Conservation (phyloP, 2,329 filamentous ascomycete genomes). For the Emmonsiellopsis sp. region DNA sequence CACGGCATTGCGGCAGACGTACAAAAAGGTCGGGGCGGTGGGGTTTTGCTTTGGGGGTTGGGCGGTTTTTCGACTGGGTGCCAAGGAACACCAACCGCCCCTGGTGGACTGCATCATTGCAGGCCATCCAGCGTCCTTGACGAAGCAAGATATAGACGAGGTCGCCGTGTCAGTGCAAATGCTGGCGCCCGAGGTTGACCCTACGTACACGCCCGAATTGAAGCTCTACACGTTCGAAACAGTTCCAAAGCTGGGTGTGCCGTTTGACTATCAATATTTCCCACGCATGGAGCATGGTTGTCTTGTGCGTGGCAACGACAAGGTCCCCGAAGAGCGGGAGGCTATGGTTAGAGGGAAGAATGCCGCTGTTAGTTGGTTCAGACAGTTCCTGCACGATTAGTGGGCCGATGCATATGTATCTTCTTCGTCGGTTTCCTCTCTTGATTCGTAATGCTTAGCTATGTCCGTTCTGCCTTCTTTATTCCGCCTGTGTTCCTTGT, state of each 20-base stretch:
- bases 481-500: no score
- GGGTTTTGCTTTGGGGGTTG: conserved; percentile 47
- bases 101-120: conserved; percentile 40
- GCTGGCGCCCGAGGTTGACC: conserved; percentile 43
- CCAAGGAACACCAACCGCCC: conserved; percentile 25
- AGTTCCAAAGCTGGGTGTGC: conserved; percentile 29
- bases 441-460: no score
- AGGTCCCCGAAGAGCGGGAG: conserved; percentile 31
- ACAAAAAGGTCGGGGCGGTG: conserved; percentile 32
- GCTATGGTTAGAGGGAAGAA: conserved; percentile 43
- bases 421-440: no score
- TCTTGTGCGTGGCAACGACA: conserved; percentile 35
- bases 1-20: conserved; percentile 21
- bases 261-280: conserved; percentile 46
- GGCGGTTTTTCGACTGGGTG: conserved; percentile 41
- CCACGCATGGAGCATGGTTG: conserved; percentile 42
- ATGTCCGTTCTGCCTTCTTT: no score
- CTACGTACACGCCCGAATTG: conserved; percentile 35
- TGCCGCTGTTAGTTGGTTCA: conserved; percentile 40
- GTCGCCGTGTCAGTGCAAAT: conserved; percentile 44
- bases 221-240: conserved; percentile 36
- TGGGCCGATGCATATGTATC: not conserved
- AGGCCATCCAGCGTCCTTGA: conserved; percentile 39
- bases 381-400: conserved; percentile 9
- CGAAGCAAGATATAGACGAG: conserved; percentile 38